A percentile compares a stretch with the other conserved stretches of the same genome.
These are phyloP conservation scores for Ustilago vetiveriae DNA, from an alignment of 1,284 basidiomycete genomes.

Conservation along the genomic window DNA sequence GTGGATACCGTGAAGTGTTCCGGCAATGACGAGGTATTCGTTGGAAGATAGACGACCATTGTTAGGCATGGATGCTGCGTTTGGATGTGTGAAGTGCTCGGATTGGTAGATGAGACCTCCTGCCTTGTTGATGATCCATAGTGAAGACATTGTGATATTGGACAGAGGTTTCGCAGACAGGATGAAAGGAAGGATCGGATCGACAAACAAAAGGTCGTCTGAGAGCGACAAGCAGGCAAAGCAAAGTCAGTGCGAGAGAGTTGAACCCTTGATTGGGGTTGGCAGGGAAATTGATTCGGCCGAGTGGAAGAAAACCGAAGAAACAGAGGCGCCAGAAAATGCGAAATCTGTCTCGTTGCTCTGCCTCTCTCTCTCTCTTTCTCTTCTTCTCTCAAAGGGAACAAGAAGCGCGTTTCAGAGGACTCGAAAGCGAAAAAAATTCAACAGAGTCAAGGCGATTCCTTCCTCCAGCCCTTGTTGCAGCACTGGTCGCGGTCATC, in stretches of 20 bases:
- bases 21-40: conserved; percentile 94
- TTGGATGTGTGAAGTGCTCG: conserved; percentile 72
- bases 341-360: too few relatives aligned
- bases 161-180: too few relatives aligned
- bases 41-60: conserved; percentile 77
- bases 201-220: not conserved
- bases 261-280: conserved; percentile 15
- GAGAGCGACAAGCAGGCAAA: conserved; percentile 2
- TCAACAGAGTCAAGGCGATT: too few relatives aligned
- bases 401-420: conserved; percentile 4
- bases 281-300: conserved; percentile 9
- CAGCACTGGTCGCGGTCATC: conserved; percentile 1
- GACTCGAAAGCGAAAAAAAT: not conserved
- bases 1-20: conserved; percentile 96
- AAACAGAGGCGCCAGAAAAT: too few relatives aligned
- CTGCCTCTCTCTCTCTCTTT: too few relatives aligned
- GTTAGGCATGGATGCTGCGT: conserved; percentile 36
- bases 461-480: too few relatives aligned
- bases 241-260: not conserved
- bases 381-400: not conserved
- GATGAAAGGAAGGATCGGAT: not conserved
- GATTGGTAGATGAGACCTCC: conserved; percentile 94
- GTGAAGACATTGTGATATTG: conserved; percentile 67
- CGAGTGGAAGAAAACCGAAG: conserved; percentile 48
- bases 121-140: conserved; percentile 99